phyloP scores from a whole-genome alignment of 2,329 filamentous ascomycete genomes.

The Penicillium brasilianum region DNA sequence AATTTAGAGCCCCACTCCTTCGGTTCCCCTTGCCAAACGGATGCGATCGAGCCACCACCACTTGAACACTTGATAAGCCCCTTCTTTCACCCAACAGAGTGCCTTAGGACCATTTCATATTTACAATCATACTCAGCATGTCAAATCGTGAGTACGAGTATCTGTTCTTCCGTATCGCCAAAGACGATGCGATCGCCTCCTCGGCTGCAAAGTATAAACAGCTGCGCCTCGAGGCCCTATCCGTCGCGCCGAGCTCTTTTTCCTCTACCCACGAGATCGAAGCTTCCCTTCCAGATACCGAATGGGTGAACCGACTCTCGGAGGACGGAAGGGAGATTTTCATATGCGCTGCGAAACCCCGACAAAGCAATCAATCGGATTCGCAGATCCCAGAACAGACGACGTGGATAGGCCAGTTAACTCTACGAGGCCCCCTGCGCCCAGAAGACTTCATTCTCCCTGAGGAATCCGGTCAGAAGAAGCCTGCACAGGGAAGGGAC shows the following conservation, averaged over 20 bases:
- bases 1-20: neutral
- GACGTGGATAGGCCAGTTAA: constrained; percentile 41
- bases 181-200: neutral
- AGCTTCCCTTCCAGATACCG: constrained; percentile 27
- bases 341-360: constrained; percentile 32
- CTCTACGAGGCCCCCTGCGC: constrained; percentile 36
- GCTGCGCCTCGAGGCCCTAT: constrained; percentile 37
- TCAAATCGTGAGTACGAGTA: neutral
- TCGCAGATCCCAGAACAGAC: constrained; percentile 6
- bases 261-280: constrained; percentile 39
- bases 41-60: neutral
- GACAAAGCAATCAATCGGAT: neutral
- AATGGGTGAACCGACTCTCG: constrained; percentile 36
- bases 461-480: constrained; percentile 30
- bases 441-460: constrained; percentile 31
- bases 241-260: constrained; percentile 35
- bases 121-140: neutral
- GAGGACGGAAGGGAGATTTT: constrained; percentile 34
- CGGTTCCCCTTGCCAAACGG: neutral
- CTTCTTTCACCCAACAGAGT: too few species aligned
- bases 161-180: neutral
- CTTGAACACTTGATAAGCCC: neutral
- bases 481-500: constrained; percentile 23
- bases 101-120: neutral
- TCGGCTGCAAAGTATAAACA: constrained; percentile 22